Base-by-base conservation (phyloP, 2,329 filamentous ascomycete genomes). In the Fusarium sp. region DNA sequence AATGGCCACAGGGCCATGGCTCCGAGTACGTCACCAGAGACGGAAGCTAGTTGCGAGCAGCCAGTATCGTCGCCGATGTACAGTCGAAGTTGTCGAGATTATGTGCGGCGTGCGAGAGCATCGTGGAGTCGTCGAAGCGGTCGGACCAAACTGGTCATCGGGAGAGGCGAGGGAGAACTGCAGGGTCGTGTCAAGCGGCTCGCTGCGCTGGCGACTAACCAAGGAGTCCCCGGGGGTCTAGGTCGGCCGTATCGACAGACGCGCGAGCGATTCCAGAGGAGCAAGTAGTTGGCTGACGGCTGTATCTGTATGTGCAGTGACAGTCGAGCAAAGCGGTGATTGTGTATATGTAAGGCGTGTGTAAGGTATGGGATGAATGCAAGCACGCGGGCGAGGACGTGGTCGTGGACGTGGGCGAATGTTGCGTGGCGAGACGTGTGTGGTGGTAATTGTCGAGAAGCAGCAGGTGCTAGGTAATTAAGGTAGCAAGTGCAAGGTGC, bases 1-100 rank as follows among this genome's bases (percentile, higher is more conserved):
- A 97, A 97, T 70, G 92, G 93, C 94, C 94, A 97, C 83, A 95
- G 85, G 81, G 92, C 90, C 93, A 96, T 96, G 65, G 81, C 75
- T 77, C 64, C 60, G 64, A 68, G 49, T 66, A 68, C 61, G 66
- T 76, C 58, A 56, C 74, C 74, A 70, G 68, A 65, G 64, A 69
- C 60, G 58, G 46, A 56, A 73, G 69, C 72, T 79, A 78, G 71
- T 71, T 74, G 58, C 65, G 69, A 65, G 61, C 51, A 67, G 66
- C 67, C 66, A 72, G 65, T 74, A 70, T 74, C 70, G 69, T 76
- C 67, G 69, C 72, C 67, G 67, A 74, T 68, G 69, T 70, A 70
- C 67, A 72, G 62, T 67, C 74, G 68, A 70, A 73, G 60, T 72
- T 74, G 67, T 71, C 67, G 67, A 74, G 64, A 72, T 73, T 75